A percentile compares a stretch with the other conserved stretches of the same genome.
phyloP scores from a whole-genome alignment of 179 eudicot genomes.

The Silene coronaria region DNA sequence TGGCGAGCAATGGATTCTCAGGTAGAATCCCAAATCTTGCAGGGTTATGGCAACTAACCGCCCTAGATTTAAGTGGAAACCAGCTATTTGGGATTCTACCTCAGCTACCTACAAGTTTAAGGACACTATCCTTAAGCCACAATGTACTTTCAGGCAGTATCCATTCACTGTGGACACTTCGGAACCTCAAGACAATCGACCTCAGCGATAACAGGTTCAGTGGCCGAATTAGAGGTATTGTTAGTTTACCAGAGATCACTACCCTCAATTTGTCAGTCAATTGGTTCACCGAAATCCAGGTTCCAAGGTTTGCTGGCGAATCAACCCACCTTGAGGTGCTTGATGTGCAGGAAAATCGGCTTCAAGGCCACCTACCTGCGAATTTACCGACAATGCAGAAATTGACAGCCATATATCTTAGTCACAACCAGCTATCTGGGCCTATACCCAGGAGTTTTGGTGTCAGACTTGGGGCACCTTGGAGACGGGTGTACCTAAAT shows the following conservation, averaged over 20 bases:
- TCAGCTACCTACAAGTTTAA: conserved; percentile 40
- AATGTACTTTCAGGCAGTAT: conserved; percentile 60
- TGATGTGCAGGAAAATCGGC: conserved; percentile 48
- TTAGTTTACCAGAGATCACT: conserved; percentile 39
- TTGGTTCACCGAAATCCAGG: conserved; percentile 44
- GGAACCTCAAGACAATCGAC: conserved; percentile 34
- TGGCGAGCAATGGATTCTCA: conserved; percentile 47
- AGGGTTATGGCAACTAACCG: conserved; percentile 55
- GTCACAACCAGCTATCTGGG: conserved; percentile 51
- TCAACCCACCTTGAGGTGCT: conserved; percentile 36
- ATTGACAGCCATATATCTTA: conserved; percentile 38
- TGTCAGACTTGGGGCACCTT: conserved; percentile 34
- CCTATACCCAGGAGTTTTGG: conserved; percentile 50
- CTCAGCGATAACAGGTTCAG: conserved; percentile 57
- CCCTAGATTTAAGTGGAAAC: conserved; percentile 51
- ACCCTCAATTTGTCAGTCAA: conserved; percentile 44
- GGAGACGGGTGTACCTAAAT: conserved; percentile 55
- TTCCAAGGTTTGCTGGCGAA: conserved; percentile 29
- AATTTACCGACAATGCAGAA: conserved; percentile 46
- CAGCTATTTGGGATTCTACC: conserved; percentile 49
- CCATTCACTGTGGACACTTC: conserved; percentile 32
- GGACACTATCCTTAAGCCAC: conserved; percentile 31
- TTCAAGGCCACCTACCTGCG: conserved; percentile 48
- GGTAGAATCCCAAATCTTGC: conserved; percentile 48
- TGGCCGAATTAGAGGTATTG: conserved; percentile 40